Evolutionary conservation across 2,329 filamentous ascomycete species (phyloP).

Genomic region (Fusarium compactum): DNA sequence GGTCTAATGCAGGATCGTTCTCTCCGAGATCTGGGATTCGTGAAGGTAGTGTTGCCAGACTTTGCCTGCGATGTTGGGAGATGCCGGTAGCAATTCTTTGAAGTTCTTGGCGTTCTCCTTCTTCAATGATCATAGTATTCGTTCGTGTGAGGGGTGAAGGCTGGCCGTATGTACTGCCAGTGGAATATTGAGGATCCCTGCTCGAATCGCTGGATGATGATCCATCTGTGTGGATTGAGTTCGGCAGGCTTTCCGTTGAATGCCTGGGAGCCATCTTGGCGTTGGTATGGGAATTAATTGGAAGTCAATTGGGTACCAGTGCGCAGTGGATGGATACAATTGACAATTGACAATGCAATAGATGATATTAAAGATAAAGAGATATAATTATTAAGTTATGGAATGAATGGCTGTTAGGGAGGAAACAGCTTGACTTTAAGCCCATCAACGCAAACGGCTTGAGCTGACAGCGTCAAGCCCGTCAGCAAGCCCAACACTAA

Average conservation of each 20-base stretch:
- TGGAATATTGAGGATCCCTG: background rate
- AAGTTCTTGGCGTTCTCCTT: constrained; percentile 17
- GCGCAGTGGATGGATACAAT: too few species aligned
- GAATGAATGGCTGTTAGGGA: background rate
- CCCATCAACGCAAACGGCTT: background rate
- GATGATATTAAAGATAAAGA: background rate
- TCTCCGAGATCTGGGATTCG: background rate
- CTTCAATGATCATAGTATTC: constrained; percentile 22
- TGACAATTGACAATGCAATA: background rate
- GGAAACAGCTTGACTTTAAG: background rate
- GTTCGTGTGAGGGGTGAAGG: constrained; percentile 2
- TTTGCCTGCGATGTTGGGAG: constrained; percentile 15
- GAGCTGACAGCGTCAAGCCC: background rate
- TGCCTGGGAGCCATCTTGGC: constrained; percentile 8
- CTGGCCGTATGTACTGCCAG: background rate
- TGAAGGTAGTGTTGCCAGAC: background rate
- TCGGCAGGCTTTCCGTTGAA: constrained; percentile 1
- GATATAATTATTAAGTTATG: background rate
- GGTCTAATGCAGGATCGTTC: constrained; percentile 10
- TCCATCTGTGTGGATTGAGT: constrained; percentile 2
- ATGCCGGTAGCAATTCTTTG: constrained; percentile 28
- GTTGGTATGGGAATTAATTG: background rate
- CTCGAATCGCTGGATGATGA: constrained; percentile 6
- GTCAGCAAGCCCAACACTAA: background rate
- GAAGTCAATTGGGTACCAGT: background rate